A percentile compares a stretch with the other conserved stretches of the same genome.
Conservation (phyloP, 768 basidiomycete species). For the Hypsizygus marmoreus region DNA sequence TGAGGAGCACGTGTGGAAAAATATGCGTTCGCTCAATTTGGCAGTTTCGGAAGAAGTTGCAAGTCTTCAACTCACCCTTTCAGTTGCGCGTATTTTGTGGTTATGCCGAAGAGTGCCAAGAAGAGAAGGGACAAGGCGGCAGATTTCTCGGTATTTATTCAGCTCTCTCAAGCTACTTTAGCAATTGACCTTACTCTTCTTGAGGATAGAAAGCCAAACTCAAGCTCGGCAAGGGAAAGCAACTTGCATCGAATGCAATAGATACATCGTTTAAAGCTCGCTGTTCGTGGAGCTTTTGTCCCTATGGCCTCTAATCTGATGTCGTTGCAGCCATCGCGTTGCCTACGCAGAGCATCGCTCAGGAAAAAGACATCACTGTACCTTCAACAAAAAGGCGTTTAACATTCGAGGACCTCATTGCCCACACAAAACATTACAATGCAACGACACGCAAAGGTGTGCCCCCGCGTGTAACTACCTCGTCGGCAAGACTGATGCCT, state of each 20-base stretch:
- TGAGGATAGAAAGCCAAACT: constrained; percentile 86
- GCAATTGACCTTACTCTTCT: constrained; percentile 1
- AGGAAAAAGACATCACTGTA: constrained; percentile 51
- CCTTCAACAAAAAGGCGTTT: constrained; percentile 80
- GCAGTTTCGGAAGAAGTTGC: neutral
- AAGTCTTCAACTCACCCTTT: neutral
- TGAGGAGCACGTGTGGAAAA: too few relatives aligned
- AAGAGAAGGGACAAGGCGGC: constrained; percentile 86
- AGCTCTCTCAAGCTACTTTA: neutral
- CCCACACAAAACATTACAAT: constrained; percentile 84
- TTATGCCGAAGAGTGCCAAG: constrained; percentile 87
- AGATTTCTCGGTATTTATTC: constrained; percentile 71
- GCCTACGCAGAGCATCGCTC: constrained; percentile 77
- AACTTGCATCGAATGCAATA: constrained; percentile 77
- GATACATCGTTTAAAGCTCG: constrained; percentile 96
- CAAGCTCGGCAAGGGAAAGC: constrained; percentile 95
- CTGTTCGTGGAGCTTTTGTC: constrained; percentile 54
- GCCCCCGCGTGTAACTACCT: constrained; percentile 5
- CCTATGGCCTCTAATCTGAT: neutral
- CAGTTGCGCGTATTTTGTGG: neutral
- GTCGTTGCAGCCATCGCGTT: constrained; percentile 75
- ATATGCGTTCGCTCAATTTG: constrained; percentile 3
- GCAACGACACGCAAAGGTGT: constrained; percentile 72
- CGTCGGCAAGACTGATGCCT: neutral
- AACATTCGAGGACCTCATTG: constrained; percentile 73